Conservation (phyloP, 139 green algal genomes). For the Spirogloea muscicola region DNA sequence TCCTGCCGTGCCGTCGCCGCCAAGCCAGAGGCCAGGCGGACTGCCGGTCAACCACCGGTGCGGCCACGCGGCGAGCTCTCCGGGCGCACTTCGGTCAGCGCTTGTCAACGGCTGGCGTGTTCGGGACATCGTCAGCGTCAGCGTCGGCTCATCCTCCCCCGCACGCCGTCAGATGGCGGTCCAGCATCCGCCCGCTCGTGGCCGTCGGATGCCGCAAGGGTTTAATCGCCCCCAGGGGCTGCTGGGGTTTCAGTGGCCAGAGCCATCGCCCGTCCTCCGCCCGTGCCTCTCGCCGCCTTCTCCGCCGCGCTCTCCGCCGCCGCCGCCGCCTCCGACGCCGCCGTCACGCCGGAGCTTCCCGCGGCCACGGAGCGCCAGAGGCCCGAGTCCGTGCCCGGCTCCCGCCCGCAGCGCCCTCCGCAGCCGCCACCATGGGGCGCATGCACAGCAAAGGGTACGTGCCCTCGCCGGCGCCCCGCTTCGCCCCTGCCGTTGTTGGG, state of each 20-base stretch:
- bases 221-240: neutral
- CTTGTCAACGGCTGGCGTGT: too few species aligned
- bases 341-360: neutral
- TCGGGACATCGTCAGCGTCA: too few species aligned
- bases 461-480: neutral
- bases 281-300: neutral
- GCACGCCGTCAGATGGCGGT: too few species aligned
- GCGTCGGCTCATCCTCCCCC: too few species aligned
- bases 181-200: too few species aligned
- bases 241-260: neutral
- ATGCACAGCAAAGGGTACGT: constrained; percentile 75
- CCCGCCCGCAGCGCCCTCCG: constrained; percentile 6
- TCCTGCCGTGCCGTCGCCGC: too few species aligned
- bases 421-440: constrained; percentile 77
- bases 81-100: too few species aligned
- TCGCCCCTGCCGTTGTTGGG: too few species aligned
- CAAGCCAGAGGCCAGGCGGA: too few species aligned
- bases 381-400: neutral
- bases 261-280: neutral
- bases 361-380: neutral
- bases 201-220: too few species aligned
- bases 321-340: neutral
- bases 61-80: too few species aligned
- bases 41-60: too few species aligned
- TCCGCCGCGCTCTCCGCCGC: neutral